phyloP scores from a whole-genome alignment of 2,329 filamentous ascomycete genomes.

The Ciborinia camelliae region DNA sequence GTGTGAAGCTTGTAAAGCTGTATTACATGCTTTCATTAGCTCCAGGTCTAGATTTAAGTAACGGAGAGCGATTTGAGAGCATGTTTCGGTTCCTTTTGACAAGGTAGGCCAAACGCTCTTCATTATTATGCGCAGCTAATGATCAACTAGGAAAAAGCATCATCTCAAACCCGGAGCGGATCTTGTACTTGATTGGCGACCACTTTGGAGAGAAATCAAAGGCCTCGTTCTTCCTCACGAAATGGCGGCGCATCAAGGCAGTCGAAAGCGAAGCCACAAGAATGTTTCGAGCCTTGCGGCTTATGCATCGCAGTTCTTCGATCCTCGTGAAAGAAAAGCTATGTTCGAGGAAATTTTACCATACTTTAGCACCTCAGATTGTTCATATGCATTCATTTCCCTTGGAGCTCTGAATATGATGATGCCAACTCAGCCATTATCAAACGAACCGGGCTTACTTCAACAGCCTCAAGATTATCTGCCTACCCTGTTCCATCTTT shows the following conservation, averaged over 20 bases:
- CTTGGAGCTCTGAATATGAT: constrained; percentile 81
- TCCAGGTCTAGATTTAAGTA: constrained; percentile 77
- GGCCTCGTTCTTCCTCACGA: constrained; percentile 84
- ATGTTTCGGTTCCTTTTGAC: constrained; percentile 91
- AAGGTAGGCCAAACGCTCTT: constrained; percentile 60
- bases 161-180: constrained; percentile 90
- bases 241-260: constrained; percentile 61
- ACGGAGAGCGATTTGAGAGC: constrained; percentile 87
- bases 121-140: constrained; percentile 4
- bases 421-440: constrained; percentile 77
- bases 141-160: constrained; percentile 73
- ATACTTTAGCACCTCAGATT: constrained; percentile 90
- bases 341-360: constrained; percentile 79
- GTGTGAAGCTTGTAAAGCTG: constrained; percentile 79
- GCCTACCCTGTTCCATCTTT: constrained; percentile 93
- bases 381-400: constrained; percentile 91
- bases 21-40: constrained; percentile 94
- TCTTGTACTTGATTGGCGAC: constrained; percentile 87
- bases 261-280: constrained; percentile 55
- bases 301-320: constrained; percentile 88
- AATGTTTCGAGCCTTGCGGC: constrained; percentile 82
- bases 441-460: constrained; percentile 68
- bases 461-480: constrained; percentile 77
- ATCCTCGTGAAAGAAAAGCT: constrained; percentile 76
- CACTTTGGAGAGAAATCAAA: constrained; percentile 90